A percentile compares a stretch with the other conserved stretches of the same genome.
Conservation (phyloP, 148 eudicot genomes). For the Nepenthes gracilis region DNA sequence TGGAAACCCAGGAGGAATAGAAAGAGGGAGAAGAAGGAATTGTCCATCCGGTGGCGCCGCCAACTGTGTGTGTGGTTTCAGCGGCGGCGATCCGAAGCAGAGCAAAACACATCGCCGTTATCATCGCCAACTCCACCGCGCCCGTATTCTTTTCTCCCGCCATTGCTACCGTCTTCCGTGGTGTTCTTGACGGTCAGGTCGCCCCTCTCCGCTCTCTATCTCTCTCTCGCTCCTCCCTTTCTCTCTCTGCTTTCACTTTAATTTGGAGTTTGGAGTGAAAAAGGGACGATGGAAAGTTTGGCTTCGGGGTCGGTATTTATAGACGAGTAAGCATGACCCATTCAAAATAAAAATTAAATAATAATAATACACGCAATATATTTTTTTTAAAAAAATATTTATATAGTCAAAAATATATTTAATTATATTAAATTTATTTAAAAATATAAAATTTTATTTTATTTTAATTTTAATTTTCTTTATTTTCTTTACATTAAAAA, state of each 20-base stretch:
- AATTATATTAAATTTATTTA: too few relatives aligned
- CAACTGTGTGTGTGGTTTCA: conserved; percentile 16
- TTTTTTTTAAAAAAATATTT: too few relatives aligned
- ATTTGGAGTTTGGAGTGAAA: too few relatives aligned
- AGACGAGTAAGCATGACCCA: too few relatives aligned
- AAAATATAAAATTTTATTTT: too few relatives aligned
- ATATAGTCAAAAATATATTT: too few relatives aligned
- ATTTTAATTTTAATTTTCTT: too few relatives aligned
- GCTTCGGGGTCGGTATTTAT: too few relatives aligned
- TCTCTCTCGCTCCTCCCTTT: not conserved
- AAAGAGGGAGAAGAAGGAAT: conserved; percentile 12
- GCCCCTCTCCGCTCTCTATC: not conserved
- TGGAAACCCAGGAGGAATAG: conserved; percentile 51
- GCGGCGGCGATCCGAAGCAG: conserved; percentile 9
- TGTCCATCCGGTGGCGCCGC: conserved; percentile 27
- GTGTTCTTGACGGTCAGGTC: not conserved
- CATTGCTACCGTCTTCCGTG: not conserved
- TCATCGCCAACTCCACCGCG: not conserved
- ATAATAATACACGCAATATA: too few relatives aligned
- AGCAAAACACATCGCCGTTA: conserved; percentile 5
- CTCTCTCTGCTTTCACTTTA: not conserved
- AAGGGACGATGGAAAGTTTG: too few relatives aligned
- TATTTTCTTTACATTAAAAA: too few relatives aligned
- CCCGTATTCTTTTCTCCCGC: not conserved
- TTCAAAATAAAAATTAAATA: too few relatives aligned